Evolutionary conservation across 495 filamentous ascomycete genomes (phyloP).

Genomic region (Neurospora cerealis): DNA sequence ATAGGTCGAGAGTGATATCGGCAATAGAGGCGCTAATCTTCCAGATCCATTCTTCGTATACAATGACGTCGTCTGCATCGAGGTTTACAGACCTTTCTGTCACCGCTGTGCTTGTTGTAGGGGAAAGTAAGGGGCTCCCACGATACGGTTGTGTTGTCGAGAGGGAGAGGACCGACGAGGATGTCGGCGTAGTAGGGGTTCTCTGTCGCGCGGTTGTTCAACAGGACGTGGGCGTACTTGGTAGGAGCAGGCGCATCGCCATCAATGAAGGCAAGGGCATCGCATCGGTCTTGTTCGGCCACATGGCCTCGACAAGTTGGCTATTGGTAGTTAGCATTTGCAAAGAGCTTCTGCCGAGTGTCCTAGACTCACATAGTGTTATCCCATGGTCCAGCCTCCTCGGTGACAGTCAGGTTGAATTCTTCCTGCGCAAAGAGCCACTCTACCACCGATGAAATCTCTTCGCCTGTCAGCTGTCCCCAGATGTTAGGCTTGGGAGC

Average conservation of each 20-base stretch:
- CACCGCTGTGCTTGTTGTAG: constrained; percentile 28
- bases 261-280: constrained; percentile 36
- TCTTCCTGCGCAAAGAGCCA: constrained; percentile 25
- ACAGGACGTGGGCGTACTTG: constrained; percentile 37
- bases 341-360: not conserved
- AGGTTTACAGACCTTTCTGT: constrained; percentile 33
- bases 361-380: constrained; percentile 17
- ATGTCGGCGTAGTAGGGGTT: constrained; percentile 36
- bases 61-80: constrained; percentile 19
- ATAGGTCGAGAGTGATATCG: constrained; percentile 22
- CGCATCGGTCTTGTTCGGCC: constrained; percentile 46
- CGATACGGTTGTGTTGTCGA: constrained; percentile 26
- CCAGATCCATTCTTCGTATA: constrained; percentile 19
- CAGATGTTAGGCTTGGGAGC: constrained; percentile 30
- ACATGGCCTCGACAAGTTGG: constrained; percentile 34
- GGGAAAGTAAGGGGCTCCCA: constrained; percentile 31
- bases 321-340: constrained; percentile 3
- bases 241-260: constrained; percentile 24
- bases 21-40: constrained; percentile 18
- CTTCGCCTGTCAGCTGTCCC: constrained; percentile 20
- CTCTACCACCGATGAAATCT: constrained; percentile 20
- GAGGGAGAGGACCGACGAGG: constrained; percentile 38
- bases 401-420: constrained; percentile 26
- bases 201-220: constrained; percentile 30
- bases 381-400: constrained; percentile 23